Base-by-base conservation (phyloP, 768 basidiomycete species). In the Daedalea quercina region DNA sequence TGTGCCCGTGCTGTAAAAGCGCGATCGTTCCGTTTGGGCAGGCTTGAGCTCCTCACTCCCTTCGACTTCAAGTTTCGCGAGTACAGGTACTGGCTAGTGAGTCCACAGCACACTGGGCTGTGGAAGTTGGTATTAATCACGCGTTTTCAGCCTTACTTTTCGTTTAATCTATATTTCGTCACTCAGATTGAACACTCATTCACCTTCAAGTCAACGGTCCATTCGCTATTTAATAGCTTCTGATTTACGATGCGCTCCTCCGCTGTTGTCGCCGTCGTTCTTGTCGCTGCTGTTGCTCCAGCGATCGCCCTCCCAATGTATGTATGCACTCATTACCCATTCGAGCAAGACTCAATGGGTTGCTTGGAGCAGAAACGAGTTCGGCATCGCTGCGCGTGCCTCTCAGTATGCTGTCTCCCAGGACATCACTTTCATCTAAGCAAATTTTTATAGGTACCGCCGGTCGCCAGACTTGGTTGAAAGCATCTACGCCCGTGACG, bases 31-130 rank as follows among this genome's bases (percentile, higher is more conserved):
- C 23, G 44, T 40, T 19, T 15, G 37, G 7, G 3, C 33, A 34
- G 9, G 35, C 22, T 26, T 40, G 44, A 51, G 50, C 50, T 51
- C 50, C 50, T 51, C 48, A 40, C 7, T 28, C 31, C 31, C 50
- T 51, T 51, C 40, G 26, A 51, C 23, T 31, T 12, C 22, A 35
- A 19, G 11, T 31, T 48, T 17, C 20, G 11, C 25, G 19, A 17
- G 40, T 51, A 51, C 50, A 51, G 50, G 50, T 51, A 43, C 50
- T 51, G 50, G 50, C 8, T 51, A 51, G 50, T 51, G 41, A 51
- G 50, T 43, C 24, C 12, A 4, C 23, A 25, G 37, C 31, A 3
- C 35, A 31, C 28, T 31, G 31, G 4, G n/a, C 6, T 23, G 19
- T 11, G 11, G 12, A 15, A 6, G 20, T n/a, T 37, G 25, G 37